Evolutionary conservation across 2,329 filamentous ascomycete species (phyloP), one percentile per base, ranked within the genome.

Genomic region (Aciculosporium take): DNA sequence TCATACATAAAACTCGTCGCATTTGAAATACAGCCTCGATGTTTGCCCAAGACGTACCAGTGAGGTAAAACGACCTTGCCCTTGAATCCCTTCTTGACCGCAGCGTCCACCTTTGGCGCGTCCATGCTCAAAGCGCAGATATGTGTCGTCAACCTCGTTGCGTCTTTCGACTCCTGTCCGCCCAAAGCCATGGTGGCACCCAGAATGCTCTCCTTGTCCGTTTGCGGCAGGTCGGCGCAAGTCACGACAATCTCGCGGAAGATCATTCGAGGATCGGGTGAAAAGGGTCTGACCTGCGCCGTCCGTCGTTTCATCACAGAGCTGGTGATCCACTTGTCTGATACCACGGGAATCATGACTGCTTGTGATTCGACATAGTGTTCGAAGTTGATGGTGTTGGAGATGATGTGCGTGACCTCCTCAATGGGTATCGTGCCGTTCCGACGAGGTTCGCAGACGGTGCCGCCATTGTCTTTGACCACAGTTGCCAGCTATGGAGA

Each of bases 61-160:
- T 96, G 91, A 29, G 91, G 91, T 40, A 98, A 68, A 15, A 98
- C 84, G 45, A 95, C 81, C 60, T 86, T 88, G 59, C 77, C 77
- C 41, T 76, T 77, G 41, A 84, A 67, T 2, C 72, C 72, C 59
- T 80, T 93, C 7, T 71, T 65, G 33, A 67, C 49, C 1, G 80
- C 81, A 41, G 75, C 57, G 46, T 71, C 56, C 46, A 81, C 83
- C 57, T 87, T 86, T 3, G 78, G 73, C 42, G 88, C 75, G 27
- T 88, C 79, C 57, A 82, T 69, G 5, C 76, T 77, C 46, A 94
- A 66, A 5, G 89, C 84, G 45, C 94, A 89, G 41, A 98, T 74
- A 60, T 98, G 91, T 2, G 91, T 96, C 7, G 84, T 85, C 48
- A 81, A 59, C 43, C 76, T 82, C 4, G 79, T 80, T 35, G 94